Evolutionary conservation across 257 asterid species (phyloP).

Genomic region (Solanum chiquidenum): DNA sequence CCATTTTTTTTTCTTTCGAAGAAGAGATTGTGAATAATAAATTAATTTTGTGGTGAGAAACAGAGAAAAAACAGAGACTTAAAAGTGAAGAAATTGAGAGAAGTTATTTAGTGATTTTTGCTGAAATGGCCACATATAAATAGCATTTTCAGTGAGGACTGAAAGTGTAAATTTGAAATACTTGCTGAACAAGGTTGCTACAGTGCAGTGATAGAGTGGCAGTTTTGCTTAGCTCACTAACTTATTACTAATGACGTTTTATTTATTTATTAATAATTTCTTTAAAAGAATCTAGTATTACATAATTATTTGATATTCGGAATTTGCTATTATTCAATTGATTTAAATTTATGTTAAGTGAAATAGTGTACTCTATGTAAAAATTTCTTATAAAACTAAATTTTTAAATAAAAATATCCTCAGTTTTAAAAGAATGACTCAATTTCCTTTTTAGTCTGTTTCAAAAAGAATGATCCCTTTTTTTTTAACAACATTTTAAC

Average conservation of each 20-base stretch:
- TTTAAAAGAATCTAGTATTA: too few relatives aligned
- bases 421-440: rapidly evolving
- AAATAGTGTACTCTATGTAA: not conserved
- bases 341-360: too few relatives aligned
- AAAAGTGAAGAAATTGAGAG: not conserved
- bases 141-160: not conserved
- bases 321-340: not conserved
- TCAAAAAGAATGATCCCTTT: too few relatives aligned
- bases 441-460: too few relatives aligned
- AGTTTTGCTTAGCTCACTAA: not conserved
- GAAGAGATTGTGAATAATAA: not conserved
- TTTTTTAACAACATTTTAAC: too few relatives aligned
- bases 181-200: not conserved
- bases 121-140: not conserved
- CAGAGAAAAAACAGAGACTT: not conserved
- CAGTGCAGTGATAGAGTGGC: not conserved
- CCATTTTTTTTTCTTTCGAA: not conserved
- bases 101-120: not conserved
- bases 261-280: not conserved
- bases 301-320: not conserved
- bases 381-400: too few relatives aligned
- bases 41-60: not conserved
- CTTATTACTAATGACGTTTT: not conserved
- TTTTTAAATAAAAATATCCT: too few relatives aligned
- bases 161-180: not conserved